Percentiles rank a stretch among this genome's conserved stretches.
Conservation (phyloP, 164 flowering plant species). For the Stephania yunnanensis region DNA sequence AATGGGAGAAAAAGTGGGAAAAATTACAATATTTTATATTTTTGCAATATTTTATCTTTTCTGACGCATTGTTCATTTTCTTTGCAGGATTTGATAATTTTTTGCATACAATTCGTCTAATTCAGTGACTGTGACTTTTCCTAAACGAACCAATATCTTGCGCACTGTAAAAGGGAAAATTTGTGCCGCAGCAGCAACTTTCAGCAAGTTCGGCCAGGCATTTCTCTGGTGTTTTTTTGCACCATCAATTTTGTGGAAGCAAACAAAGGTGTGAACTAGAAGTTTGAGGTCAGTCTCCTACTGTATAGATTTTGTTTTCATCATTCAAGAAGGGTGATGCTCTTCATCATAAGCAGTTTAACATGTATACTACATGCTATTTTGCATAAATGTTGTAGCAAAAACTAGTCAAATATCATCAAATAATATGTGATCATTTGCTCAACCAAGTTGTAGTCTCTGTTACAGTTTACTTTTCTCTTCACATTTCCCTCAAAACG, state of each 20-base stretch:
- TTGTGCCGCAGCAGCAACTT: not conserved
- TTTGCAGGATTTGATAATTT: constrained; percentile 3
- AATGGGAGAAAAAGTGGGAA: not conserved
- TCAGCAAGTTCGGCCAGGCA: not conserved
- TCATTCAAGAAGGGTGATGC: not conserved
- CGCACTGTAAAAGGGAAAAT: not conserved
- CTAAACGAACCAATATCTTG: not conserved
- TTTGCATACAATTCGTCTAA: not conserved
- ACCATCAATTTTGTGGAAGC: constrained; percentile 4
- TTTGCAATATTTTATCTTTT: not conserved
- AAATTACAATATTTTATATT: not conserved
- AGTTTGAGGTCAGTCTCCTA: constrained; percentile 10
- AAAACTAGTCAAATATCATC: not conserved
- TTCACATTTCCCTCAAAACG: too few species aligned
- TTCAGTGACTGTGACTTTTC: not conserved
- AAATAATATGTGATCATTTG: too few species aligned
- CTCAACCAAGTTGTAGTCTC: too few species aligned
- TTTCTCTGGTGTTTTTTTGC: not conserved
- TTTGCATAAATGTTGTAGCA: not conserved
- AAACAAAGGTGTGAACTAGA: not conserved
- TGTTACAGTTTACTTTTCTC: too few species aligned
- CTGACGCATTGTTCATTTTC: not conserved
- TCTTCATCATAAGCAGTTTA: not conserved
- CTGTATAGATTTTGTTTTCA: constrained; percentile 16
- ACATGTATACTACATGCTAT: not conserved